Conservation (phyloP, 2,329 filamentous ascomycete genomes). For the Colletotrichum eleusines region DNA sequence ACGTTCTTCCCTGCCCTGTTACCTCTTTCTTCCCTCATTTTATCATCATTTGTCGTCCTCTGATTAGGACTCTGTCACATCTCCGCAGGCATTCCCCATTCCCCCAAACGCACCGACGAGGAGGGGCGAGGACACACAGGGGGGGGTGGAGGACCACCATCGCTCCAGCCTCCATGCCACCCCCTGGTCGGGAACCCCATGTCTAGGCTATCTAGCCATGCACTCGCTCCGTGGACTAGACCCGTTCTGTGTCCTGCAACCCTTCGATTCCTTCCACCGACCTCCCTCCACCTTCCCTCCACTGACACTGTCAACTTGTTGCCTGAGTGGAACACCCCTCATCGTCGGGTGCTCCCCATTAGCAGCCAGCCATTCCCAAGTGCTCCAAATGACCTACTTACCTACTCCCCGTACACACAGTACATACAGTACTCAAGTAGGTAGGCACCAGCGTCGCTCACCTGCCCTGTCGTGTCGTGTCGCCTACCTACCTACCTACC, state of each 20-base stretch:
- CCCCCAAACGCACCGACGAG: neutral
- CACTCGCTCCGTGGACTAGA: slow-evolving; percentile 38
- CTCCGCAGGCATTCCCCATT: neutral
- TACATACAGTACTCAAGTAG: neutral
- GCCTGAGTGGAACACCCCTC: slow-evolving; percentile 26
- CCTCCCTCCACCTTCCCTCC: slow-evolving; percentile 37
- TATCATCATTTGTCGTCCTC: neutral
- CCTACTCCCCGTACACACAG: neutral
- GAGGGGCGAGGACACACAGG: neutral
- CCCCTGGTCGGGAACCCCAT: slow-evolving; percentile 39
- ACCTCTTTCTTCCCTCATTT: neutral
- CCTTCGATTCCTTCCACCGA: slow-evolving; percentile 41
- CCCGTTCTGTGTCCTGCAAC: slow-evolving; percentile 41
- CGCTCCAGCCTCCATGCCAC: slow-evolving; percentile 23
- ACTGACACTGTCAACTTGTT: slow-evolving; percentile 34
- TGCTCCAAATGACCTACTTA: slow-evolving; percentile 26
- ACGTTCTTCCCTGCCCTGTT: neutral
- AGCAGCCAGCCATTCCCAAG: slow-evolving; percentile 6
- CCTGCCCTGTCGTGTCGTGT: too few species aligned
- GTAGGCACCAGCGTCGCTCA: too few species aligned
- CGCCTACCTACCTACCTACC: neutral
- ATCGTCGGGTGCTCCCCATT: slow-evolving; percentile 15
- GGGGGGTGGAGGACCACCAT: slow-evolving; percentile 3
- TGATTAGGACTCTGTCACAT: neutral
- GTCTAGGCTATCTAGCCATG: slow-evolving; percentile 39